Evolutionary conservation across 441 rosid genomes (phyloP).

Genomic region (California macrophylla): DNA sequence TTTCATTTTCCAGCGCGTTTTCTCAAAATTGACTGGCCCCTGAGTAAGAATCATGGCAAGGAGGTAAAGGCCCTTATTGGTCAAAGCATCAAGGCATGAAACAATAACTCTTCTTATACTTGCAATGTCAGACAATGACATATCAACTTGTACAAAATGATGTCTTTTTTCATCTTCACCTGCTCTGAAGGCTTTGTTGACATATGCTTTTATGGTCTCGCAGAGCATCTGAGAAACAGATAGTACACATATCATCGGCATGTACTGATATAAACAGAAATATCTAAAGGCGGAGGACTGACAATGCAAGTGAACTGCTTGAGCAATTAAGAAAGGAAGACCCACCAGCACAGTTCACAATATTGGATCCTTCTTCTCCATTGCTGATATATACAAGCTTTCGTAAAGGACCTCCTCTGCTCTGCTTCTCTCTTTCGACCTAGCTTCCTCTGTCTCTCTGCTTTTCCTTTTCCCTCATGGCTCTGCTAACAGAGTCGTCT

Average conservation of each 20-base stretch:
- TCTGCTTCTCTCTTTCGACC: too few species aligned
- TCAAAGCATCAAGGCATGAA: conserved; percentile 43
- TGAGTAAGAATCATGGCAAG: conserved; percentile 38
- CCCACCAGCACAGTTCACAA: too few species aligned
- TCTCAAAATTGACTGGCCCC: conserved; percentile 36
- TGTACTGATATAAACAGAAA: neutral
- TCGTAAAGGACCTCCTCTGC: too few species aligned
- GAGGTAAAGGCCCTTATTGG: conserved; percentile 51
- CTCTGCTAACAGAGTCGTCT: neutral
- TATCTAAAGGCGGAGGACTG: neutral
- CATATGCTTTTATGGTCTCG: conserved; percentile 42
- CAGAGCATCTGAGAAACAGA: conserved; percentile 40
- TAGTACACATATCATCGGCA: conserved; percentile 4
- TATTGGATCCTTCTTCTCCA: too few species aligned
- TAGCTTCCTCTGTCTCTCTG: neutral
- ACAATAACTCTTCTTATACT: conserved; percentile 29
- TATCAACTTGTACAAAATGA: conserved; percentile 20
- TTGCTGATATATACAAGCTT: too few species aligned
- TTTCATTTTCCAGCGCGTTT: conserved; percentile 52
- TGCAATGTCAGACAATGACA: conserved; percentile 21
- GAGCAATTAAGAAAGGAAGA: too few species aligned
- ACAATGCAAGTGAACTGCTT: neutral
- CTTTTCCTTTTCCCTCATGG: neutral
- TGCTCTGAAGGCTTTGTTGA: conserved; percentile 55
- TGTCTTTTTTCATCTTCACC: conserved; percentile 20